Conservation (phyloP, 306 rosid genomes). For the Prinsepia uniflora region DNA sequence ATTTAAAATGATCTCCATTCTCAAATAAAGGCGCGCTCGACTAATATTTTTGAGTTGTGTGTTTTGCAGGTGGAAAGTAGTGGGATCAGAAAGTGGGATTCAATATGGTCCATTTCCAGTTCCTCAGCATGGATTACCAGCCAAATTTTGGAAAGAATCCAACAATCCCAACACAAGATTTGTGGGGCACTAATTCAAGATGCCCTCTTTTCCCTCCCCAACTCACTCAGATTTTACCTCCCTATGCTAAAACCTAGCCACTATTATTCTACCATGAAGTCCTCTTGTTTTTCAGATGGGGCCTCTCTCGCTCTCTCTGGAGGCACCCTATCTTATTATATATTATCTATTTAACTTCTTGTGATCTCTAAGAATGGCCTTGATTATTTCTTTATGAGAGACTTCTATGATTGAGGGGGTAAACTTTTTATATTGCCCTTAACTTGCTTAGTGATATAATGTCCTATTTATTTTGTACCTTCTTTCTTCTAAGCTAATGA, state of each 20-base stretch:
- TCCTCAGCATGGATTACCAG: slow-evolving; percentile 70
- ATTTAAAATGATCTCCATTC: too few species aligned
- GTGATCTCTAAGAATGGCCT: not conserved
- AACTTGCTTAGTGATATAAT: not conserved
- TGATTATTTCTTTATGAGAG: not conserved
- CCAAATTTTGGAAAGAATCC: slow-evolving; percentile 64
- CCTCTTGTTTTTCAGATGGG: slow-evolving; percentile 16
- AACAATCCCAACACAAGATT: slow-evolving; percentile 22
- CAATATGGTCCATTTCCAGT: slow-evolving; percentile 90
- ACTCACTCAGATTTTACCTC: not conserved
- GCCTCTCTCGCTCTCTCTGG: slow-evolving; percentile 3
- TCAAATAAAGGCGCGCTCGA: not conserved
- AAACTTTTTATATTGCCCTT: not conserved
- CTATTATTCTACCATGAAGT: not conserved
- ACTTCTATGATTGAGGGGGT: not conserved
- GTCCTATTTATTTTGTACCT: not conserved
- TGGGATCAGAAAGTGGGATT: slow-evolving; percentile 57
- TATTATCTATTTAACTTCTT: not conserved
- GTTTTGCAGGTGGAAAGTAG: slow-evolving; percentile 75
- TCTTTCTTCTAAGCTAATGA: not conserved
- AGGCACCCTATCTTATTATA: not conserved
- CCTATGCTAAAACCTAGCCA: slow-evolving; percentile 5
- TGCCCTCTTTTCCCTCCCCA: slow-evolving; percentile 15
- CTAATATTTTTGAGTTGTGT: not conserved
- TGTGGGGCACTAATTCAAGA: not conserved